Base-by-base conservation (phyloP, 768 basidiomycete genomes). In the Suillus bovinus region DNA sequence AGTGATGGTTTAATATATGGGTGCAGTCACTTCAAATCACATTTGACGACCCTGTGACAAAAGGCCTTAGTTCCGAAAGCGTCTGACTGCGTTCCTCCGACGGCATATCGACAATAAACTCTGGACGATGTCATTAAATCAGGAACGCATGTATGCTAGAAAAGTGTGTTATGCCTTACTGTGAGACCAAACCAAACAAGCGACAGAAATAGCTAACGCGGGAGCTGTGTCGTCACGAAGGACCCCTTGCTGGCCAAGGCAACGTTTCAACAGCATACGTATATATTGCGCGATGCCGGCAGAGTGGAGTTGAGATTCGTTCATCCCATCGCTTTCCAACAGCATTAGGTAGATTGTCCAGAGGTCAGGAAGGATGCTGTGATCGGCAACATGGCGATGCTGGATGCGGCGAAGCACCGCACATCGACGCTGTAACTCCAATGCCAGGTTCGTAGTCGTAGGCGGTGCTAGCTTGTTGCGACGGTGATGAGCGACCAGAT, bases 291-390 rank as follows among this genome's bases (percentile, higher is more conserved):
- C 63, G 65, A 85, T 79, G 34, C 78, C 75, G 42, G 75, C 80
- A 22, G 70, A 64, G 17, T 70, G 68, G 11, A 88, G 77, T 29
- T 86, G 81, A 27, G 63, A 68, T 61, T 79, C 79, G 66, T 86
- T 87, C 56, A 77, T 69, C 4, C 76, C 77, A 41, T 80, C 79
- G 65, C 81, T 82, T 69, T 90, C 88, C 36, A 86, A 68, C n/a
- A 84, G 68, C 83, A 89, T 86, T 64, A 85, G 77, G 61, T 86
- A 78, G 7, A 81, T 81, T 9, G 81, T 81, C 81, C 85, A 86
- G 27, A 89, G 68, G 69, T 87, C 86, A 41, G 77, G 75, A 1
- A 70, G 65, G 49, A 82, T 63, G 31, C 69, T 63, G 33, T 61
- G 65, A 4, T 58, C 46, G 3, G 77, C 72, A 52, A 81, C 62